Evolutionary conservation across 2,329 filamentous ascomycete species (phyloP).

Genomic region (Botrytis porri): DNA sequence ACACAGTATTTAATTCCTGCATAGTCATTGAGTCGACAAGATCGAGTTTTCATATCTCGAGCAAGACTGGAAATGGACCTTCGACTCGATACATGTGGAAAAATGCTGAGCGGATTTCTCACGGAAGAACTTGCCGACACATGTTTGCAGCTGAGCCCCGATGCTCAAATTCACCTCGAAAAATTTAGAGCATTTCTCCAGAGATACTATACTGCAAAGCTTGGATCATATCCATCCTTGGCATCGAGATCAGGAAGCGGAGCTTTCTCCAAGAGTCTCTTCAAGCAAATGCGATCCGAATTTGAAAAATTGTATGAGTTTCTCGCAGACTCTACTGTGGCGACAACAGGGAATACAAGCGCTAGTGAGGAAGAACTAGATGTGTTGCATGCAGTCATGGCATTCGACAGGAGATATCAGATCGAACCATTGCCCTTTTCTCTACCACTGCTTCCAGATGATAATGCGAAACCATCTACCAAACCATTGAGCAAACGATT

Average conservation of each 20-base stretch:
- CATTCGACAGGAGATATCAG: conserved; percentile 61
- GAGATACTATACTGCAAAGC: conserved; percentile 61
- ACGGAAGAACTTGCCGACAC: conserved; percentile 66
- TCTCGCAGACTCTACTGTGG: conserved; percentile 60
- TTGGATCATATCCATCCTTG: conserved; percentile 64
- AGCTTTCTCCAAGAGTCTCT: conserved; percentile 57
- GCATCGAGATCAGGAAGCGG: conserved; percentile 45
- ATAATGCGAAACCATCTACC: conserved; percentile 31
- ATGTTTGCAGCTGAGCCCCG: conserved; percentile 60
- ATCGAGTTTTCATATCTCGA: conserved; percentile 63
- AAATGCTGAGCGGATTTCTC: conserved; percentile 64
- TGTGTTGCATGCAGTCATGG: conserved; percentile 63
- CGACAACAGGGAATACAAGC: conserved; percentile 44
- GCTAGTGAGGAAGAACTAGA: conserved; percentile 65
- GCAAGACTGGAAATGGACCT: conserved; percentile 63
- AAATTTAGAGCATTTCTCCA: conserved; percentile 68
- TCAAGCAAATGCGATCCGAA: conserved; percentile 62
- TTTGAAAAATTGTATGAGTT: conserved; percentile 70
- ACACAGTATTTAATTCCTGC: conserved; percentile 16
- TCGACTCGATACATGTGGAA: conserved; percentile 56
- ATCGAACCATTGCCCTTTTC: conserved; percentile 61
- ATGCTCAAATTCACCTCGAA: conserved; percentile 65
- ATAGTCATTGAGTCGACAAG: conserved; percentile 50
- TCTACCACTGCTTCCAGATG: conserved; percentile 61
- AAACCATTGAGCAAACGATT: conserved; percentile 12